Evolutionary conservation across 108 stramenopile species (phyloP).

Genomic region (Discostella pseudostelligera): DNA sequence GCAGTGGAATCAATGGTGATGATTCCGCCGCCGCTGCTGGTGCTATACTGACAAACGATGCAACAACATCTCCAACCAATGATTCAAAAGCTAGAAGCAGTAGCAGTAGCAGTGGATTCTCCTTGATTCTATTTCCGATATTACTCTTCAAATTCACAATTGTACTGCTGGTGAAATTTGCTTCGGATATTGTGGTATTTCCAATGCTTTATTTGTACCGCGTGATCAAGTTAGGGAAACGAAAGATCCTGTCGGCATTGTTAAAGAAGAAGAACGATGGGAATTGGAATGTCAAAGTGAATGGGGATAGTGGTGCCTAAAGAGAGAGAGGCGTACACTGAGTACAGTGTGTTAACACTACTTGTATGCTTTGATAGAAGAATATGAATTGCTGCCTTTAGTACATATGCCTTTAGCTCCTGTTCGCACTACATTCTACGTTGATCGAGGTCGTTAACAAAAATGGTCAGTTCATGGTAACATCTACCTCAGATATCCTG

Average conservation of each 20-base stretch:
- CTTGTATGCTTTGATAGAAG: not conserved
- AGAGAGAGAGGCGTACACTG: too few relatives aligned
- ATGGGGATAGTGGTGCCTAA: not conserved
- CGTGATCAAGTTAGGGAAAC: slow-evolving; percentile 43
- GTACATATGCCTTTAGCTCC: too few relatives aligned
- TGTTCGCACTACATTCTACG: too few relatives aligned
- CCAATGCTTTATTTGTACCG: slow-evolving; percentile 60
- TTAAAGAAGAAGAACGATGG: not conserved
- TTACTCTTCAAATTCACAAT: slow-evolving; percentile 63
- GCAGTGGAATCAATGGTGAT: not conserved
- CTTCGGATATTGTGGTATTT: slow-evolving; percentile 65
- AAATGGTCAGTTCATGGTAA: not conserved
- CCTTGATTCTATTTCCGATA: slow-evolving; percentile 13
- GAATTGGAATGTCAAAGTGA: not conserved
- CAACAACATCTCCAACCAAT: not conserved
- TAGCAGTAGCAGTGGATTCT: not conserved
- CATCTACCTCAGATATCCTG: not conserved
- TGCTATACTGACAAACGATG: not conserved
- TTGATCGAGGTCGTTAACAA: too few relatives aligned
- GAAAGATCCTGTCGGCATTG: slow-evolving; percentile 35
- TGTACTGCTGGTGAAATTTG: slow-evolving; percentile 66
- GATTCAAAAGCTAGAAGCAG: too few relatives aligned
- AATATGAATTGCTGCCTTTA: not conserved
- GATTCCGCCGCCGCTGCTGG: not conserved
- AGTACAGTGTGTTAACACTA: too few relatives aligned